Evolutionary conservation across 345 rosid genomes (phyloP).

Genomic region (Jatropha curcas): DNA sequence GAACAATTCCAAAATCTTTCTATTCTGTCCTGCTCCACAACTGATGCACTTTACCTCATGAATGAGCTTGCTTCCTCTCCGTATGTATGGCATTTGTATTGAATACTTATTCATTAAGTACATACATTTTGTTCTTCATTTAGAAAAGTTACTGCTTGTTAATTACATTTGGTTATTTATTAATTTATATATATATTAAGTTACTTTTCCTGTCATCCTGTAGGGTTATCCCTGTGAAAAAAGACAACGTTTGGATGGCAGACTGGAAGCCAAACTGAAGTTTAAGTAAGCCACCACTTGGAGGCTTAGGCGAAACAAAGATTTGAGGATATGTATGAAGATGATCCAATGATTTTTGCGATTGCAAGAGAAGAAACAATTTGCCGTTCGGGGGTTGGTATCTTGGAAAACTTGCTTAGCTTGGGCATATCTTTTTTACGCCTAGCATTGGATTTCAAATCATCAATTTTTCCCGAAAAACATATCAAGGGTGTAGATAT

Average conservation of each 20-base stretch:
- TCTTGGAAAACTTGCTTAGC: conserved; percentile 19
- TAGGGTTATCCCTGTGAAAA: conserved; percentile 29
- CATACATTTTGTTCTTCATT: not conserved
- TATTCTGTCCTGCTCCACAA: conserved; percentile 31
- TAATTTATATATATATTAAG: conserved; percentile 8
- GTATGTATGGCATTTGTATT: conserved; percentile 49
- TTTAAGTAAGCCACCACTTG: conserved; percentile 69
- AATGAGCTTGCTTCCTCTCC: conserved; percentile 64
- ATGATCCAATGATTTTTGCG: conserved; percentile 68
- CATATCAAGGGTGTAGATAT: too few species aligned
- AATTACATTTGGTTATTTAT: not conserved
- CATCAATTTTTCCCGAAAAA: not conserved
- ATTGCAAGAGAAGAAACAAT: conserved; percentile 84
- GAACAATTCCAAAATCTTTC: conserved; percentile 24
- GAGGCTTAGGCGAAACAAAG: conserved; percentile 64
- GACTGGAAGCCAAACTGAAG: conserved; percentile 32
- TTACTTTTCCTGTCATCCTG: conserved; percentile 4
- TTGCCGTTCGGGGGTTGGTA: conserved; percentile 66
- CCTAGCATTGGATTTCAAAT: not conserved
- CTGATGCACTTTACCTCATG: conserved; percentile 38
- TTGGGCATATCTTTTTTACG: not conserved
- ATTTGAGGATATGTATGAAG: conserved; percentile 76
- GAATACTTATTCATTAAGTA: not conserved
- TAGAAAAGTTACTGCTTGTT: not conserved
- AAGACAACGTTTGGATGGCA: conserved; percentile 39